A percentile compares a stretch with the other conserved stretches of the same genome.
Evolutionary conservation across 768 basidiomycete genomes (phyloP).

Genomic region (Lactarius sanguifluus): DNA sequence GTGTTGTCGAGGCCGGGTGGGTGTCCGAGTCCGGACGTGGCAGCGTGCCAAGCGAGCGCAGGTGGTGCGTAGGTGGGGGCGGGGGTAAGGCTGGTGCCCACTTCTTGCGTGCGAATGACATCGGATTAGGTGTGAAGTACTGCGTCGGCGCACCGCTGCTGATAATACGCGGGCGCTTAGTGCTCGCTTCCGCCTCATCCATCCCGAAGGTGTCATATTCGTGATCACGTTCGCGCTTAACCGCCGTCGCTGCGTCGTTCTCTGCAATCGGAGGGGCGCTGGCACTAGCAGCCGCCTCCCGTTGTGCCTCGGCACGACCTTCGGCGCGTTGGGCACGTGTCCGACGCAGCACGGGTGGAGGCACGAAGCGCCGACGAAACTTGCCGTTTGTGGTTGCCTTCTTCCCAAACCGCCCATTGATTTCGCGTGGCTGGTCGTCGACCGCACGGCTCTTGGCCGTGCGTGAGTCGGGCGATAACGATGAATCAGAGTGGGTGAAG

Average conservation of each 20-base stretch:
- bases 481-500: constrained; percentile 17
- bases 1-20: not conserved
- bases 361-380: constrained; percentile 34
- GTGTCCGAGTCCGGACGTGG: constrained; percentile 3
- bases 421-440: constrained; percentile 57
- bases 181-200: not conserved
- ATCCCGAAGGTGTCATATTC: constrained; percentile 13
- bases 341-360: constrained; percentile 12
- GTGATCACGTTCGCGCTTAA: constrained; percentile 25
- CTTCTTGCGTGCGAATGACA: constrained; percentile 38
- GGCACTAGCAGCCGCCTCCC: constrained; percentile 18
- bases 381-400: constrained; percentile 51
- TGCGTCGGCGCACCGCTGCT: constrained; percentile 23
- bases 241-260: not conserved
- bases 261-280: not conserved
- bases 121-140: constrained; percentile 36
- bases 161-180: constrained; percentile 20
- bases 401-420: constrained; percentile 67
- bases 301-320: constrained; percentile 28
- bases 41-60: constrained; percentile 19
- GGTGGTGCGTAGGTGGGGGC: constrained; percentile 20
- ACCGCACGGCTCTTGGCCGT: constrained; percentile 47
- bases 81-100: constrained; percentile 32
- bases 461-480: constrained; percentile 17
- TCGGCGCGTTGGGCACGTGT: constrained; percentile 30